Evolutionary conservation across 495 filamentous ascomycete species (phyloP).

Genomic region (Bryoglossum gracile): DNA sequence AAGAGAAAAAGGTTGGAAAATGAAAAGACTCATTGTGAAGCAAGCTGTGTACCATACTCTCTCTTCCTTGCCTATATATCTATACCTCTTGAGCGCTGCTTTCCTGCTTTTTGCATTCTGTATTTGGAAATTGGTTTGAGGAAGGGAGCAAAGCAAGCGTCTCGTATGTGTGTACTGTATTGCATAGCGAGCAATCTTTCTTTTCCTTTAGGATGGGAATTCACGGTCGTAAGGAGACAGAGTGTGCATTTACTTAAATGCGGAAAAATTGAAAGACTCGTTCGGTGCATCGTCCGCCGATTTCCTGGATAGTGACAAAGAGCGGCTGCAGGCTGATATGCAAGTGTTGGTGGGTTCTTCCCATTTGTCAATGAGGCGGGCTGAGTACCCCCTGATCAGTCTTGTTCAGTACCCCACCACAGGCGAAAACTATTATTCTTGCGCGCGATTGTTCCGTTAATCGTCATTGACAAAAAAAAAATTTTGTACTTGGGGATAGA

Average conservation of each 20-base stretch:
- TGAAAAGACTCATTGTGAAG: no score
- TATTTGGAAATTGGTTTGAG: not conserved
- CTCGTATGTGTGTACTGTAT: not conserved
- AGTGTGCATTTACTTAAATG: conserved; percentile 3
- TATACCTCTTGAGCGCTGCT: no score
- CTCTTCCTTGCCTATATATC: no score
- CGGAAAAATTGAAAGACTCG: conserved; percentile 13
- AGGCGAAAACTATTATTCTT: no score
- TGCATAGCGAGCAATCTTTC: conserved; percentile 2
- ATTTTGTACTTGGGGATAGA: no score
- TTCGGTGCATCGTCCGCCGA: conserved; percentile 13
- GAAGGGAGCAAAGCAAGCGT: not conserved
- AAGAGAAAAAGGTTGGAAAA: no score
- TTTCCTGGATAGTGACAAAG: not conserved
- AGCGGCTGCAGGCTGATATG: no score
- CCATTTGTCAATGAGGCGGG: not conserved
- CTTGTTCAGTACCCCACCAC: no score
- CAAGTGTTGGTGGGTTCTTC: not conserved
- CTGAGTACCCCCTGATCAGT: no score
- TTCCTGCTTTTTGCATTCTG: not conserved
- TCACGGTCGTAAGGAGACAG: conserved; percentile 2
- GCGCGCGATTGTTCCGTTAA: no score
- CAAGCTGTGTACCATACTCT: not conserved
- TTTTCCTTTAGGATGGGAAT: no score
- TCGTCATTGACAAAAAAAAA: no score